A percentile compares a stretch with the other conserved stretches of the same genome.
These are phyloP conservation scores for Solanum appendiculatum DNA, from an alignment of 257 asterid genomes.

Conservation along the genomic window DNA sequence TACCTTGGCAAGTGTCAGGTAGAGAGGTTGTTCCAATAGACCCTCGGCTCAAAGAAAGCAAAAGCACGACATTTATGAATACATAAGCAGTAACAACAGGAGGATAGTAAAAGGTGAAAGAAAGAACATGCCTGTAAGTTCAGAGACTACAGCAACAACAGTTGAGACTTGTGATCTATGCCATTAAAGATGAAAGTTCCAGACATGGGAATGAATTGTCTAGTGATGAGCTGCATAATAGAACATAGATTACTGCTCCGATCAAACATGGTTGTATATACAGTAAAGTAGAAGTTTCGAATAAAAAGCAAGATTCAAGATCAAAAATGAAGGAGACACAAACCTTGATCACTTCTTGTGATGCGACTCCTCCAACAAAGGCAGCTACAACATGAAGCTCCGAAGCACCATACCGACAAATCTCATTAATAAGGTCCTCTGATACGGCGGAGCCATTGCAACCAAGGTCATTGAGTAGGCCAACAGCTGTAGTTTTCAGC, in stretches of 20 bases:
- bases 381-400: constrained; percentile 97
- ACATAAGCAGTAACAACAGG: constrained; percentile 2
- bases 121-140: constrained; percentile 7
- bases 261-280: too few species aligned
- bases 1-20: not conserved
- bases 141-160: constrained; percentile 24
- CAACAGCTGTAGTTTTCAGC: constrained; percentile 71
- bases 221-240: constrained; percentile 67
- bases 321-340: not conserved
- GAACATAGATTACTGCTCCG: not conserved
- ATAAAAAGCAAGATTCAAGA: not conserved
- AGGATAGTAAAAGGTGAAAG: constrained; percentile 4
- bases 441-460: constrained; percentile 68
- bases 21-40: not conserved
- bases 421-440: constrained; percentile 89
- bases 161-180: constrained; percentile 84
- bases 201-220: constrained; percentile 81
- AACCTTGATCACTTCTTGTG: constrained; percentile 97
- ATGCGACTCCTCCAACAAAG: constrained; percentile 84
- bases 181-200: constrained; percentile 92
- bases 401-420: constrained; percentile 91
- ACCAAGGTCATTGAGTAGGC: constrained; percentile 69
- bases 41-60: not conserved
- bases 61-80: not conserved
- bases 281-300: not conserved